Percentiles rank a stretch among this genome's conserved stretches.
These are phyloP conservation scores for Leccinum disarticulatum DNA, from an alignment of 768 basidiomycete species.

Conservation along the genomic window DNA sequence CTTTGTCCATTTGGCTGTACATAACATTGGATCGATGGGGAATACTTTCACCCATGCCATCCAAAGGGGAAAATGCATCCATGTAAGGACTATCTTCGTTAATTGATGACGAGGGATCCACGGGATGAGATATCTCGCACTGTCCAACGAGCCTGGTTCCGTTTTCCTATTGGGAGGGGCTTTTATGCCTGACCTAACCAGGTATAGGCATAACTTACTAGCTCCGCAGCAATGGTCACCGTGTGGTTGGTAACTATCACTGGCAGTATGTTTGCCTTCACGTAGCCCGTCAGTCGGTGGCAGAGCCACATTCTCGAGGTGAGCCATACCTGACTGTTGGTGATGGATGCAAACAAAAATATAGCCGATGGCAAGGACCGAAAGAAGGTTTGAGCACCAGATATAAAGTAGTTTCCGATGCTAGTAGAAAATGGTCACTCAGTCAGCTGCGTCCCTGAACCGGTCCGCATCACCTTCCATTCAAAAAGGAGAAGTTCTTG, in stretches of 20 bases:
- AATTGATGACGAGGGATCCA: slow-evolving; percentile 35
- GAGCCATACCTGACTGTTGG: slow-evolving; percentile 61
- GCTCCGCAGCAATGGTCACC: slow-evolving; percentile 91
- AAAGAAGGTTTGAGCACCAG: slow-evolving; percentile 87
- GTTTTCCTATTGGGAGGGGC: slow-evolving; percentile 52
- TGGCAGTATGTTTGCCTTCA: slow-evolving; percentile 77
- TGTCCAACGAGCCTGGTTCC: slow-evolving; percentile 82
- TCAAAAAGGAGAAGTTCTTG: slow-evolving; percentile 91
- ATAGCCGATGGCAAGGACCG: slow-evolving; percentile 91
- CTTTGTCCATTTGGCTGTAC: slow-evolving; percentile 59
- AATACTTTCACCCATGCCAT: slow-evolving; percentile 52
- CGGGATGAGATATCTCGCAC: slow-evolving; percentile 91
- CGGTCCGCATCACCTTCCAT: slow-evolving; percentile 61
- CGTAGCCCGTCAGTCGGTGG: slow-evolving; percentile 15
- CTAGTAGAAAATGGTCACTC: slow-evolving; percentile 35
- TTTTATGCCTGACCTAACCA: slow-evolving; percentile 35
- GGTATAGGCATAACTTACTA: slow-evolving; percentile 59
- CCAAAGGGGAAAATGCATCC: slow-evolving; percentile 46
- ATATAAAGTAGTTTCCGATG: slow-evolving; percentile 89
- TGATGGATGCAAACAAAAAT: slow-evolving; percentile 91
- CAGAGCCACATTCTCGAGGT: slow-evolving; percentile 13
- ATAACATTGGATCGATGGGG: slow-evolving; percentile 58
- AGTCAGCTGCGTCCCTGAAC: neutral
- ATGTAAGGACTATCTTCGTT: slow-evolving; percentile 30
- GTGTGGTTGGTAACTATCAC: slow-evolving; percentile 93